Base-by-base conservation (phyloP, 345 rosid genomes). In the Schrenkiella parvula region DNA sequence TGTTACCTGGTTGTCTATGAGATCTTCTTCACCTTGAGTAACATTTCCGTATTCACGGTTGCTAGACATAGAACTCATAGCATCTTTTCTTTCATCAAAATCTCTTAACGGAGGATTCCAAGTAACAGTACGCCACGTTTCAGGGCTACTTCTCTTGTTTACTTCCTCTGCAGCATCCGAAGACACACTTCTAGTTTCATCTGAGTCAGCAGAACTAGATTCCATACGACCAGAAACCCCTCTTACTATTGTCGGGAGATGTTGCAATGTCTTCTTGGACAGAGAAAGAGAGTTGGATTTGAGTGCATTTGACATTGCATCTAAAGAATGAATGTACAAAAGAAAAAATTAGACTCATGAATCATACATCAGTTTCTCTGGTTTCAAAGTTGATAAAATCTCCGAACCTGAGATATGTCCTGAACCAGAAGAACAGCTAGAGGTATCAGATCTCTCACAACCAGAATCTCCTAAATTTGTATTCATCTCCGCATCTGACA, bases 1-100 rank as follows among this genome's bases (percentile, higher is more conserved):
- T 5, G 4, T 12, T 78, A 92, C 98, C 87, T 70, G 85, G 64
- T 77, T 72, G 51, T 76, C 86, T 53, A 52, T 64, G 7, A 74
- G 72, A 66, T 85, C 79, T 74, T 58, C 66, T 46, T 82, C 82
- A 19, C 74, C 46, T 18, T 55, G 84, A 65, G 75, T 43, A 68
- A 52, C 65, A 57, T 57, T 61, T 71, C 47, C 75, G 58, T 52
- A 44, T 52, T 75, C 85, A 54, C 67, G 66, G 72, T 53, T 47
- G 57, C 78, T 57, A 39, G 75, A 75, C 63, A 48, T 34, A 73
- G 80, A 82, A 77, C 66, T 74, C 42, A n/a, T 68, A 44, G 28
- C 72, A 17, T 73, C 68, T n/a, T 71, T 77, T 8, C 62, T 77
- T 47, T 80, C 84, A 46, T 77, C 84, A 9, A 54, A 15, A 78